Evolutionary conservation across 257 asterid species (phyloP), one percentile per base, ranked within the genome.

Genomic region (Salvia miltiorrhiza): DNA sequence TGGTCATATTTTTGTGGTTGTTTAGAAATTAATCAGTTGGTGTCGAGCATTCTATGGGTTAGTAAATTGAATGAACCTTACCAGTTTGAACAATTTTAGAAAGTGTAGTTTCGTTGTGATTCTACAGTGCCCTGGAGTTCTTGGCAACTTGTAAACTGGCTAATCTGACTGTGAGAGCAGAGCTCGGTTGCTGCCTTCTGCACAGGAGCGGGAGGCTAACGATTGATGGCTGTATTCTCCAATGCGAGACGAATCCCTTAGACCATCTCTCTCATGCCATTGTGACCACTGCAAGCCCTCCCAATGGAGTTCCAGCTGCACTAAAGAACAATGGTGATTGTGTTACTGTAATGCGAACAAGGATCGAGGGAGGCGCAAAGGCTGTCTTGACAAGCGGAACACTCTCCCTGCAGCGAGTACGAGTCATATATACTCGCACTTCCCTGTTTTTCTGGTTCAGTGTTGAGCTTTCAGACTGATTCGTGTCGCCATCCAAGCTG

Each of bases 191-290:
- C 81, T 94, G 99, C 78, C 80, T 94, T 59, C 96, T 94, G 73
- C 99, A 94, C 70, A 81, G 99, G 72, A 87, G 97, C 33, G 99
- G 99, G 57, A 86, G 84, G 86, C 85, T 94, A 58, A 94, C 89
- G 3, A 73, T 91, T 40, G 99, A 94, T 40, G 87, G 93, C 26
- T 94, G 99, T 67, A 79, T 94, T 71, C 97, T 91, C 72, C 99
- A 88, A 76, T 89, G 99, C 37, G 97, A 94, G 77, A 75, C 97
- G 2, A 73, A 94, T 69, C 97, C 97, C 33, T 73, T 91, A 79
- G 99, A 94, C 73, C 89, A 94, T 82, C 96, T 94, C 49, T 94
- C 99, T 3, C 85, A 94, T 73, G 97, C 99, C 63, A 91, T 94
- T 65, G 95, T 94, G 32, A 90, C 95, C 76, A 93, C 99, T 2